Evolutionary conservation across 2,329 filamentous ascomycete genomes (phyloP), one percentile per base, ranked within the genome.

Genomic region (Fusarium subglutinans): DNA sequence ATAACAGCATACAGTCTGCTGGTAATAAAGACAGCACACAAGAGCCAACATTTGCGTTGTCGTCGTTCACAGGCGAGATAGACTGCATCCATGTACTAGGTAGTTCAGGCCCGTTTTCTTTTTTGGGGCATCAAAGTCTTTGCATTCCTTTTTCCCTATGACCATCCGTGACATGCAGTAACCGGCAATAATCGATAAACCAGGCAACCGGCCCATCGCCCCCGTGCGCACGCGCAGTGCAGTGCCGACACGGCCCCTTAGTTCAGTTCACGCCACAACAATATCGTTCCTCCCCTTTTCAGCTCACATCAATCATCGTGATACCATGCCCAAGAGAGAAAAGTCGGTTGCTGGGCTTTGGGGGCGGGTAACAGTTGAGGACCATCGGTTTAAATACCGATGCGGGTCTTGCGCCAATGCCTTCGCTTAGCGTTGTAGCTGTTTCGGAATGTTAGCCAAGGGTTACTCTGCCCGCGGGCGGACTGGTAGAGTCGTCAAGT

Each of bases 341-440:
- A 70, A 62, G 70, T 75, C 64, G 73, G 68, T 69, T 73, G 69
- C 51, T 76, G 67, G 70, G 76, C 73, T 77, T 69, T 76, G 77
- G 77, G 76, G 77, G 78, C 79, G 81, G 72, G 70, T 72, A 66
- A 63, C 41, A 50, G 66, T 57, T 72, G 63, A 68, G 26, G 80
- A 74, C 76, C 77, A 81, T 80, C 82, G 33, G 84, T 91, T 90
- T 96, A 99, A 90, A 99, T 97, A 85, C 95, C 95, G 88, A 99
- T 94, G 86, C 95, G 93, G 85, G 96, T 98, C 96, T 99, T 99
- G 90, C 96, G 94, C 96, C 96, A 99, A 87, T 99, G 96, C 89
- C 96, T 94, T 88, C 96, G 91, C 94, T 99, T 99, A 83, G 96
- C 95, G 90, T 99, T 99, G 93, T 99, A 99, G 90, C 96, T 99